Evolutionary conservation across 192 early-diverging fungal genomes (phyloP).

Genomic region (Oehlia diaphana): DNA sequence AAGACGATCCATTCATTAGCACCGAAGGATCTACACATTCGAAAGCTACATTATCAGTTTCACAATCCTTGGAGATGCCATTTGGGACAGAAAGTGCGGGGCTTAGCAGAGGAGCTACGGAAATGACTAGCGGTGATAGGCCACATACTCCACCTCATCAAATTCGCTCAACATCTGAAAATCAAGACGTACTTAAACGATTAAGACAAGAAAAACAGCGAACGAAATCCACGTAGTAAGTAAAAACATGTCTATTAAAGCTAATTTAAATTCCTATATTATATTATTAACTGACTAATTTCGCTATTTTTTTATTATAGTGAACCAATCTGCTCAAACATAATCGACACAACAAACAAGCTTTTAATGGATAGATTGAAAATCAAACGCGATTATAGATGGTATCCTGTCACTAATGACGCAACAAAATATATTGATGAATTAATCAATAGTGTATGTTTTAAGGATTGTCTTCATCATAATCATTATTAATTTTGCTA

Average conservation of each 20-base stretch:
- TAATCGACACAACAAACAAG: too few species aligned
- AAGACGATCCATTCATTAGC: too few species aligned
- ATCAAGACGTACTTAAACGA: constrained; percentile 14
- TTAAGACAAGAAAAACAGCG: constrained; percentile 12
- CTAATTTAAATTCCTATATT: constrained; percentile 14
- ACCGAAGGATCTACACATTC: too few species aligned
- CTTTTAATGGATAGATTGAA: too few species aligned
- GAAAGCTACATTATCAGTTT: too few species aligned
- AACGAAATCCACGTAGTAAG: constrained; percentile 14
- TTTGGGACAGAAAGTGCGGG: too few species aligned
- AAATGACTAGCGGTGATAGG: constrained; percentile 1
- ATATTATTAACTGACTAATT: neutral
- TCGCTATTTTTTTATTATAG: too few species aligned
- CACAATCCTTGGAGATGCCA: too few species aligned
- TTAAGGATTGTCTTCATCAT: neutral
- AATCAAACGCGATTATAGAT: too few species aligned
- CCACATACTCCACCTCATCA: constrained; percentile 1
- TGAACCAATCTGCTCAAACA: neutral
- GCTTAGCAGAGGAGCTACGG: neutral
- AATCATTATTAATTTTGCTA: neutral
- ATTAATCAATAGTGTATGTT: constrained; percentile 12
- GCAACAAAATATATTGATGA: neutral
- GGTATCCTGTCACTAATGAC: neutral
- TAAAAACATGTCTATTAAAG: constrained; percentile 16
- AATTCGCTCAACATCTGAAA: neutral